These are phyloP conservation scores for Plantago major DNA, from an alignment of 257 asterid species.

Conservation along the genomic window DNA sequence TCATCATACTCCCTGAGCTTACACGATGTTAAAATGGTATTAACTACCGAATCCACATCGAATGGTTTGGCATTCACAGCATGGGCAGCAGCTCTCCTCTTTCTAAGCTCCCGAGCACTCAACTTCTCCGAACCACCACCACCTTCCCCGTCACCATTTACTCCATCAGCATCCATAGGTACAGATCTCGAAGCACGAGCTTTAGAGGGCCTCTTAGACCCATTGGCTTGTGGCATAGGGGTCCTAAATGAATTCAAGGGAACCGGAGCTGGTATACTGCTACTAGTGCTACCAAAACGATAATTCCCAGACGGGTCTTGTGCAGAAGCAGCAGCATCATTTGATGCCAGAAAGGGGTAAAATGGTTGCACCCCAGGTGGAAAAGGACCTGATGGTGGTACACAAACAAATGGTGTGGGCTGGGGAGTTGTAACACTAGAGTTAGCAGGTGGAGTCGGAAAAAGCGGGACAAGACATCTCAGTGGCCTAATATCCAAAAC, in stretches of 20 bases:
- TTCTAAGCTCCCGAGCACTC: slow-evolving; percentile 42
- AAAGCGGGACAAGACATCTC: slow-evolving; percentile 73
- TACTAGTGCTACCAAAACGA: not conserved
- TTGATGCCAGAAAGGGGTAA: slow-evolving; percentile 59
- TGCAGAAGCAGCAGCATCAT: slow-evolving; percentile 18
- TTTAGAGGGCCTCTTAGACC: slow-evolving; percentile 36
- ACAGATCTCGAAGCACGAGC: slow-evolving; percentile 25
- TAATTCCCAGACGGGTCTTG: slow-evolving; percentile 21
- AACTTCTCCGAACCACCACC: slow-evolving; percentile 38
- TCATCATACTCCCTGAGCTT: slow-evolving; percentile 54
- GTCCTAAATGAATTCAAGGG: slow-evolving; percentile 74
- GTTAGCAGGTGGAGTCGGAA: slow-evolving; percentile 56
- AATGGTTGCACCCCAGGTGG: slow-evolving; percentile 86
- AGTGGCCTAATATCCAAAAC: slow-evolving; percentile 75
- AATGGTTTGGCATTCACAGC: slow-evolving; percentile 28
- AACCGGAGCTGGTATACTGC: slow-evolving; percentile 52
- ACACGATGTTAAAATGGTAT: slow-evolving; percentile 37
- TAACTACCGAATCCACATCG: slow-evolving; percentile 44
- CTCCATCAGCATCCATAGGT: slow-evolving; percentile 50
- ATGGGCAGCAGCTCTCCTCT: slow-evolving; percentile 13
- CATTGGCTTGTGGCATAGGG: slow-evolving; percentile 46
- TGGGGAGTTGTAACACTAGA: slow-evolving; percentile 47
- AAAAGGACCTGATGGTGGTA: slow-evolving; percentile 89
- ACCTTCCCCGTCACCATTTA: slow-evolving; percentile 30
- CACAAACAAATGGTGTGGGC: slow-evolving; percentile 82